Evolutionary conservation across 2,329 filamentous ascomycete genomes (phyloP).

Genomic region (Fusarium musae): DNA sequence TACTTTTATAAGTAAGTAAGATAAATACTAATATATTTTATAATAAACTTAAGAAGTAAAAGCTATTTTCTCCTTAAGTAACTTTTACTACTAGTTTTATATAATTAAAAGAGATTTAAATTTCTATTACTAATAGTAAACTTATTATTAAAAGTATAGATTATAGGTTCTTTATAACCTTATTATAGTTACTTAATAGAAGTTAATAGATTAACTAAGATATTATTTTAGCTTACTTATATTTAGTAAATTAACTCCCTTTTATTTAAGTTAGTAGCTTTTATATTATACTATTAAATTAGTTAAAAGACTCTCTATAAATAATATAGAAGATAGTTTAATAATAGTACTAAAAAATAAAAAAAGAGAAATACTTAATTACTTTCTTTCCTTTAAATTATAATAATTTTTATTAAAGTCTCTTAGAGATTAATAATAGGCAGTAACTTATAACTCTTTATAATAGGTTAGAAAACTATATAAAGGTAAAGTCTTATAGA

Average conservation of each 20-base stretch:
- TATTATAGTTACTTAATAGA: not conserved
- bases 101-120: not conserved
- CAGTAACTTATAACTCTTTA: not conserved
- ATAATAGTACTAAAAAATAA: not conserved
- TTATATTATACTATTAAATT: not conserved
- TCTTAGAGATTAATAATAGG: not conserved
- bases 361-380: not conserved
- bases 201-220: not conserved
- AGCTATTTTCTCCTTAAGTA: not conserved
- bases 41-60: not conserved
- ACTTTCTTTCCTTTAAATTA: not conserved
- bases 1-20: not conserved
- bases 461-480: not conserved
- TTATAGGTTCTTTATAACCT: not conserved
- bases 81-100: not conserved
- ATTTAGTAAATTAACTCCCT: not conserved
- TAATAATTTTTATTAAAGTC: not conserved
- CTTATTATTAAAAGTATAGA: not conserved
- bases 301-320: not conserved
- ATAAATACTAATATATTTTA: not conserved
- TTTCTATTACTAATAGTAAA: not conserved
- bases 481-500: not conserved
- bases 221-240: not conserved
- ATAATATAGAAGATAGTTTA: not conserved
- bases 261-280: not conserved